A percentile compares a stretch with the other conserved stretches of the same genome.
phyloP scores from a whole-genome alignment of 2,329 filamentous ascomycete genomes.

The Cladosporium sp. region DNA sequence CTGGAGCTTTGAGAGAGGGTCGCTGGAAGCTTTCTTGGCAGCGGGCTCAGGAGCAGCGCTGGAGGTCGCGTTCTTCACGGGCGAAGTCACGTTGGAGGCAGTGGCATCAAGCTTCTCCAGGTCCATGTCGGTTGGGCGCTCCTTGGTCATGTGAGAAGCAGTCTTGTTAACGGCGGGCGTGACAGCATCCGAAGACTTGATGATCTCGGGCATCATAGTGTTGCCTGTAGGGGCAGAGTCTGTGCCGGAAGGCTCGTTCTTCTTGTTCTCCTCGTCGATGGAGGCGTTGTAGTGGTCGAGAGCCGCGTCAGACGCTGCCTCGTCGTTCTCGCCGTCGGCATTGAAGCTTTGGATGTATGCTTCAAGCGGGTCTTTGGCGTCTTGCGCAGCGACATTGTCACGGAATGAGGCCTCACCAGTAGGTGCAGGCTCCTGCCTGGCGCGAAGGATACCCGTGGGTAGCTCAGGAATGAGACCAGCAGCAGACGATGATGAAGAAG shows the following conservation, averaged over 20 bases:
- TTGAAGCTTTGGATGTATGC: neutral
- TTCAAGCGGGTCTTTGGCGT: neutral
- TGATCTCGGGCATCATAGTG: no score
- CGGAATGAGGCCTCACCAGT: neutral
- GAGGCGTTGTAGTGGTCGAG: neutral
- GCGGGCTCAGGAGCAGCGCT: neutral
- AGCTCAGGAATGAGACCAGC: neutral
- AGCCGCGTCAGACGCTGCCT: neutral
- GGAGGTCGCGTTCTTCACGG: neutral
- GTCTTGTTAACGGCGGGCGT: neutral
- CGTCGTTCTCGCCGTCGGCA: neutral
- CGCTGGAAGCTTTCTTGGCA: neutral
- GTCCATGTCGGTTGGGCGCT: no score
- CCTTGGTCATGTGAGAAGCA: neutral
- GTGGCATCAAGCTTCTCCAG: neutral
- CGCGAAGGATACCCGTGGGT: neutral
- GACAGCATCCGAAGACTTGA: neutral
- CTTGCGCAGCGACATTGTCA: no score
- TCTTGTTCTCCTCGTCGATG: neutral
- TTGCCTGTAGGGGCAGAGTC: neutral
- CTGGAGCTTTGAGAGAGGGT: neutral
- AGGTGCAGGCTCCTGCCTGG: neutral
- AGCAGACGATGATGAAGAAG: neutral
- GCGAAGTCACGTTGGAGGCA: neutral
- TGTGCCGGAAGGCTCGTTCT: neutral